Evolutionary conservation across 805 yeast genomes (phyloP), one percentile per base, ranked within the genome.

Genomic region (Tetrapisispora pingtungensis): DNA sequence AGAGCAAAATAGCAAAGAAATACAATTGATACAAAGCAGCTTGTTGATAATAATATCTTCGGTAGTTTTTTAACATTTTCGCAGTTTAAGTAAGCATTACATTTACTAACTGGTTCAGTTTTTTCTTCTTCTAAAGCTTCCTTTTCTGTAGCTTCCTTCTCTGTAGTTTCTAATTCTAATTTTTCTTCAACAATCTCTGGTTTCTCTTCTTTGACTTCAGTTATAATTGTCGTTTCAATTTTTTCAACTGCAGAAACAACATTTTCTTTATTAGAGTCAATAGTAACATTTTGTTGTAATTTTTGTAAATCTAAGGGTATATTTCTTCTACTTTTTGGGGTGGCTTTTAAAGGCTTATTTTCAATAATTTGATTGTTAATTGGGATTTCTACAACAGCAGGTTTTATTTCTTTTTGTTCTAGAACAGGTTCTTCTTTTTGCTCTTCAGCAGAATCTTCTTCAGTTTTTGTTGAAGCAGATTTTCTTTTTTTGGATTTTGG

Each of bases 1-100:
- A 72, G 63, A 0, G 66, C 69, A 51, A 69, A 67, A 10, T 10
- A 24, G 18, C 22, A 22, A 10, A 32, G 8, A 13, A 33, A n/a
- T 1, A 42, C 18, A 18, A 42, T 31, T 12, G 34, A 20, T 3
- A 18, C 14, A 24, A 42, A 42, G 28, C 19, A 26, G 18, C 15
- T n/a, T 10, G 26, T 4, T n/a, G 26, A 5, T 17, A 32, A 7
- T 7, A 28, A 38, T 6, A 19, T 4, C 28, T 38, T 38, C 15
- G 24, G 33, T 19, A 20, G 24, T 13, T 12, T 7, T 8, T 40
- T 33, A 4, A 17, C 14, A n/a, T 32, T 20, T 3, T 30, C 18
- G n/a, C 19, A 14, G 7, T 14, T 31, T 3, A 22, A 10, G 7
- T 10, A 12, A 18, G 24, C 10, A 8, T 18, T 18, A 19, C n/a